Conservation (phyloP, 305 asterid species). For the Fraxinus latifolia region DNA sequence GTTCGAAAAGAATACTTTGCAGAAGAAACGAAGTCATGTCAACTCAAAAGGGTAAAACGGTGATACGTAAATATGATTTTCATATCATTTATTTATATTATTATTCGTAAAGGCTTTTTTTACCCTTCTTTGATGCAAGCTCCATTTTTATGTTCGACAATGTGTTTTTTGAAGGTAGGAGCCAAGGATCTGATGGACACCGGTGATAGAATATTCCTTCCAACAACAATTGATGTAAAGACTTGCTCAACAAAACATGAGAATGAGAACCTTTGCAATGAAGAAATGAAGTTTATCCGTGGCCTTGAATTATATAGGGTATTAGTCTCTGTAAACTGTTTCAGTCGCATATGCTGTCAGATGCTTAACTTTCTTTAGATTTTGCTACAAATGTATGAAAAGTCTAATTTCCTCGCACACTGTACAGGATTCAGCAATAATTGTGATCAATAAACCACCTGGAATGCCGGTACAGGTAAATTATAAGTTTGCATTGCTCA, state of each 20-base stretch:
- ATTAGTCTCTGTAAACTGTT: slow-evolving; percentile 12
- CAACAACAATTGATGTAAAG: slow-evolving; percentile 59
- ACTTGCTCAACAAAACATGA: slow-evolving; percentile 33
- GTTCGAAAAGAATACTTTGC: slow-evolving; percentile 56
- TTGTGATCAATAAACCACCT: slow-evolving; percentile 84
- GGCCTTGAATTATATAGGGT: slow-evolving; percentile 79
- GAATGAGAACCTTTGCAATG: slow-evolving; percentile 32
- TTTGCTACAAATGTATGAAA: slow-evolving; percentile 16
- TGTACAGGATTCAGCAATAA: slow-evolving; percentile 64
- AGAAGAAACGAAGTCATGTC: slow-evolving; percentile 35
- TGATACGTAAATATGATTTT: not conserved
- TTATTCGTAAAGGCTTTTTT: not conserved
- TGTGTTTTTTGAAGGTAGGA: slow-evolving; percentile 50
- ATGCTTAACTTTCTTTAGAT: not conserved
- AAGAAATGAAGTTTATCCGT: slow-evolving; percentile 53
- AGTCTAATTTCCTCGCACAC: slow-evolving; percentile 16
- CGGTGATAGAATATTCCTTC: slow-evolving; percentile 74
- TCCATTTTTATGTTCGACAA: not conserved
- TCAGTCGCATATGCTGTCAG: slow-evolving; percentile 1
- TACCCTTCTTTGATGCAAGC: not conserved
- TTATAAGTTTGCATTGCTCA: not conserved
- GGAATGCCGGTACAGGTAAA: slow-evolving; percentile 94
- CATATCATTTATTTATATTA: not conserved
- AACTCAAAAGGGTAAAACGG: slow-evolving; percentile 54
- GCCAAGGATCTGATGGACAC: slow-evolving; percentile 65